Evolutionary conservation across 306 rosid species (phyloP).

Genomic region (Medicago ruthenica): DNA sequence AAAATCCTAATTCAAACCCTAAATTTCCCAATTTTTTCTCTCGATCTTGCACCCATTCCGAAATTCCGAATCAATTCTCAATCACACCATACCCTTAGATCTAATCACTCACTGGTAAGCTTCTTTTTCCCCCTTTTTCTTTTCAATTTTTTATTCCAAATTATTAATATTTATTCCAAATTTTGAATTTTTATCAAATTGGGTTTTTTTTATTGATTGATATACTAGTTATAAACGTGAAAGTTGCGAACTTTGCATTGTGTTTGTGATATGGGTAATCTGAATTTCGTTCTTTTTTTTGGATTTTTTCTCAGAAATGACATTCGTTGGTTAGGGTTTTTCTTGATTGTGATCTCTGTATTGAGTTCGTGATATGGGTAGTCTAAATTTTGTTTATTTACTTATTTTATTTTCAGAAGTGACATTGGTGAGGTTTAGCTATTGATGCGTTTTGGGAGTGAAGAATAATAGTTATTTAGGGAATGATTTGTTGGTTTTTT

Average conservation of each 20-base stretch:
- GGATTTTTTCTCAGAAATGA: constrained; percentile 39
- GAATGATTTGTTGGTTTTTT: background rate
- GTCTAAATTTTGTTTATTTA: background rate
- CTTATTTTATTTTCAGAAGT: constrained; percentile 45
- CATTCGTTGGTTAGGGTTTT: constrained; percentile 40
- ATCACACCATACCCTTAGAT: constrained; percentile 30
- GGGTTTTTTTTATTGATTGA: constrained; percentile 36
- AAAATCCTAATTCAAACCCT: constrained; percentile 38
- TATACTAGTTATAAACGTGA: background rate
- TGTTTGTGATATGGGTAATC: background rate
- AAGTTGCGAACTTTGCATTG: constrained; percentile 32
- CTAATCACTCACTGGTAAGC: constrained; percentile 48
- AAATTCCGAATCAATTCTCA: background rate
- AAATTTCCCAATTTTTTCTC: constrained; percentile 17
- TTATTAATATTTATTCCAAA: background rate
- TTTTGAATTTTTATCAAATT: background rate
- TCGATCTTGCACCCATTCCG: constrained; percentile 10
- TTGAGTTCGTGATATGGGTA: constrained; percentile 7
- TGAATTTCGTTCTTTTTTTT: background rate
- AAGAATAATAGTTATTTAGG: too few species aligned
- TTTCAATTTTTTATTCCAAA: background rate
- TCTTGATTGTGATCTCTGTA: constrained; percentile 25
- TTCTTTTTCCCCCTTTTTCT: background rate
- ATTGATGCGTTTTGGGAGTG: too few species aligned
- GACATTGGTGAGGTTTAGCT: too few species aligned